phyloP scores from a whole-genome alignment of 2,329 filamentous ascomycete genomes.

The Aspergillus arachidicola region DNA sequence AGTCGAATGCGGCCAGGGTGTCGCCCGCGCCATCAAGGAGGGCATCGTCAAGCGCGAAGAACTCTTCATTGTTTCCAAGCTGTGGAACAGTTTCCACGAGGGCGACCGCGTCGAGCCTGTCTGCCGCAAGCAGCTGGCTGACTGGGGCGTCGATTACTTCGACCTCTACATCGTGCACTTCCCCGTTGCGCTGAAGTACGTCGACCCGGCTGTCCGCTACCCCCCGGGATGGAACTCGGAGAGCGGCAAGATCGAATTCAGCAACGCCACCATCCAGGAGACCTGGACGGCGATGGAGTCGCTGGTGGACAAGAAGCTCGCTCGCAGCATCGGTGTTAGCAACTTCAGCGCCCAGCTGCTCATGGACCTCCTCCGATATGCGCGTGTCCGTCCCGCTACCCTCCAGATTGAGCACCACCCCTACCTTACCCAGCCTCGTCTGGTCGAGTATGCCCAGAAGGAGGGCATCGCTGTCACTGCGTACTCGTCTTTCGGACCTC shows the following conservation, averaged over 20 bases:
- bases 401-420: conserved; percentile 92
- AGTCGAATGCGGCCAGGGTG: conserved; percentile 73
- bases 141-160: conserved; percentile 87
- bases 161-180: conserved; percentile 90
- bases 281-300: conserved; percentile 82
- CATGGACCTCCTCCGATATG: conserved; percentile 79
- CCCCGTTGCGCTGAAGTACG: conserved; percentile 82
- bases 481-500: conserved; percentile 81
- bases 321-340: conserved; percentile 75
- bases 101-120: conserved; percentile 75
- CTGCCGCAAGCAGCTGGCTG: conserved; percentile 72
- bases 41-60: conserved; percentile 81
- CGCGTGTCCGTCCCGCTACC: conserved; percentile 71
- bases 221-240: conserved; percentile 74
- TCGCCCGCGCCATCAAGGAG: conserved; percentile 78
- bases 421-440: conserved; percentile 74
- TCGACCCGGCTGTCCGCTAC: conserved; percentile 77
- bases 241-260: conserved; percentile 64
- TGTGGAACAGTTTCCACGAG: conserved; percentile 92
- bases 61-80: conserved; percentile 89
- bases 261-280: conserved; percentile 74
- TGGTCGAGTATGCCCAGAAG: conserved; percentile 69
- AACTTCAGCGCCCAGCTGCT: conserved; percentile 81
- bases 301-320: conserved; percentile 69
- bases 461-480: conserved; percentile 76